phyloP scores from a whole-genome alignment of 2,329 filamentous ascomycete genomes.

The Exophiala xenobiotica region DNA sequence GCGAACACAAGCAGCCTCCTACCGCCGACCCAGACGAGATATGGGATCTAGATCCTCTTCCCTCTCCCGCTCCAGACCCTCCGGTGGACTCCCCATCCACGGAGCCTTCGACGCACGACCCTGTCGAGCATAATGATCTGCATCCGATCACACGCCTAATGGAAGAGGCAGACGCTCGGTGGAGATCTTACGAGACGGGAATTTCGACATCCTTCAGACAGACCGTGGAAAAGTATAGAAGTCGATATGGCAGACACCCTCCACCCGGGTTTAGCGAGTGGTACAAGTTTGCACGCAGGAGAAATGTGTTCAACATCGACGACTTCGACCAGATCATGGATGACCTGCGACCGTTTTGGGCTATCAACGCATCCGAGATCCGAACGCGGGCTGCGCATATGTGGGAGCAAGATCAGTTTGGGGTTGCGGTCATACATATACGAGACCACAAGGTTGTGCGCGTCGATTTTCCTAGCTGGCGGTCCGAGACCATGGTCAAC shows the following conservation, averaged over 20 bases:
- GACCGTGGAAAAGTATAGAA: conserved; percentile 41
- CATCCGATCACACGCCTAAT: conserved; percentile 39
- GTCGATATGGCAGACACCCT: conserved; percentile 40
- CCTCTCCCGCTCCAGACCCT: conserved; percentile 4
- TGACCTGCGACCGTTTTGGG: conserved; percentile 42
- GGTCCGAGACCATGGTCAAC: conserved; percentile 42
- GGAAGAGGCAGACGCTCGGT: conserved; percentile 37
- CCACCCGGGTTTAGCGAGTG: conserved; percentile 43
- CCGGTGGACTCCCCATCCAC: background rate
- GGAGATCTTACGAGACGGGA: conserved; percentile 35
- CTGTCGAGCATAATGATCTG: conserved; percentile 26
- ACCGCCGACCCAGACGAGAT: conserved; percentile 19
- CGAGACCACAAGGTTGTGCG: conserved; percentile 38
- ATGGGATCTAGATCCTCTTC: conserved; percentile 18
- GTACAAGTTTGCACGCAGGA: conserved; percentile 41
- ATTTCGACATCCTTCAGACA: conserved; percentile 40
- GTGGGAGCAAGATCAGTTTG: conserved; percentile 32
- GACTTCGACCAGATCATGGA: conserved; percentile 41
- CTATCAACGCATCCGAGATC: conserved; percentile 35
- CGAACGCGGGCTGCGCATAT: conserved; percentile 37
- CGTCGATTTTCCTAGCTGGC: conserved; percentile 42
- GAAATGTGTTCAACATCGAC: conserved; percentile 40
- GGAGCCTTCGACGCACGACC: conserved; percentile 2
- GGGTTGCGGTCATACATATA: conserved; percentile 37
- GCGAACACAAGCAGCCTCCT: conserved; percentile 14